Evolutionary conservation across 305 asterid genomes (phyloP).

Genomic region (Solanum hybrid): DNA sequence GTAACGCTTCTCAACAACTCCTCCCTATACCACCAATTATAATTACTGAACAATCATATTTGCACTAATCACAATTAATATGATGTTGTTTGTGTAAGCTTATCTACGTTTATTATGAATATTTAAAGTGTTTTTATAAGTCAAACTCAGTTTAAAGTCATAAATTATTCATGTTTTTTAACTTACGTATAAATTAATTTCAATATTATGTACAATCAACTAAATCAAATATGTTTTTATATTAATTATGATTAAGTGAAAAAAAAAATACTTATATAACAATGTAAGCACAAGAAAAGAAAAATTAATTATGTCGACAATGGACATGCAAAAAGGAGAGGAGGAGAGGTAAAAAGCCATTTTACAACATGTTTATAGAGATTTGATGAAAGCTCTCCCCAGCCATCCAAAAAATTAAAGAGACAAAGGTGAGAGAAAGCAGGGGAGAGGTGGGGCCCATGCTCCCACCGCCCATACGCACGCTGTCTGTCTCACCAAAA

Average conservation of each 20-base stretch:
- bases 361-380: neutral
- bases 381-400: neutral
- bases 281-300: neutral
- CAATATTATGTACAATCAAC: neutral
- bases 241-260: too few relatives aligned
- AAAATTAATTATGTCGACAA: neutral
- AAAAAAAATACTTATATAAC: too few relatives aligned
- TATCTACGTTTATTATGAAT: neutral
- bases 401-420: neutral
- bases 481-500: slow-evolving; percentile 11
- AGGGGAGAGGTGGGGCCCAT: neutral
- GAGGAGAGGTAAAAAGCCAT: neutral
- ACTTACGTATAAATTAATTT: too few relatives aligned
- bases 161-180: neutral
- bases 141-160: neutral
- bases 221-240: too few relatives aligned
- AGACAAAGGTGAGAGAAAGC: slow-evolving; percentile 5
- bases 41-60: neutral
- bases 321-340: neutral
- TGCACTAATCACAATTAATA: neutral
- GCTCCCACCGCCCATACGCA: slow-evolving; percentile 15
- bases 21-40: neutral
- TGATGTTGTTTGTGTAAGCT: neutral
- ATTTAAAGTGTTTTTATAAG: neutral
- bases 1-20: slow-evolving; percentile 3